Evolutionary conservation across 2,329 filamentous ascomycete species (phyloP).

Genomic region (Penicillium olsonii): DNA sequence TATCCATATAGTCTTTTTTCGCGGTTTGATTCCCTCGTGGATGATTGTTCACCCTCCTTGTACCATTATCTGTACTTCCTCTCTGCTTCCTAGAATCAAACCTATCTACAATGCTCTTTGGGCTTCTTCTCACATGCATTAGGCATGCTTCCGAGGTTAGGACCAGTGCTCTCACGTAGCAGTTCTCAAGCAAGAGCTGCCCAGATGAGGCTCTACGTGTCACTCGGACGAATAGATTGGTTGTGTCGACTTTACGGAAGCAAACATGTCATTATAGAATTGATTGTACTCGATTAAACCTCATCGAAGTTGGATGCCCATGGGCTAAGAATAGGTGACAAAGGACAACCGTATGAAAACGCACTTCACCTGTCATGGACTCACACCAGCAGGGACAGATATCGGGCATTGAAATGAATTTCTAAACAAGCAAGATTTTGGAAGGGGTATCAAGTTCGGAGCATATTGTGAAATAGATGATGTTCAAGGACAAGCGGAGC

Average conservation of each 20-base stretch:
- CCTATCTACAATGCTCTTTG: not conserved
- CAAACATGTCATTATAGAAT: not conserved
- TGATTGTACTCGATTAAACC: not conserved
- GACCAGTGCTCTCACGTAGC: too few relatives aligned
- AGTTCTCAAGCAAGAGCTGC: too few relatives aligned
- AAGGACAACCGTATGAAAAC: not conserved
- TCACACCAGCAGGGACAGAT: constrained; percentile 1
- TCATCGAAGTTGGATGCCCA: not conserved
- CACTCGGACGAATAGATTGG: not conserved
- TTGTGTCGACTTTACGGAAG: not conserved
- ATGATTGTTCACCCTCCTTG: not conserved
- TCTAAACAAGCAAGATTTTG: not conserved
- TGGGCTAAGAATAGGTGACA: not conserved
- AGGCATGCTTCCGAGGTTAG: too few relatives aligned
- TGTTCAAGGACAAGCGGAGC: constrained; percentile 18
- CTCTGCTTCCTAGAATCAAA: constrained; percentile 14
- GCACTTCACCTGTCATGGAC: not conserved
- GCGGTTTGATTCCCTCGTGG: not conserved
- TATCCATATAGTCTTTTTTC: not conserved
- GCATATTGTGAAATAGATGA: not conserved
- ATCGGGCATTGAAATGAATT: constrained; percentile 14
- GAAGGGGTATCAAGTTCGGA: constrained; percentile 16
- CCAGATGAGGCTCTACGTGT: not conserved
- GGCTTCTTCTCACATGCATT: not conserved
- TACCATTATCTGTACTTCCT: not conserved